Evolutionary conservation across 352 stramenopile species (phyloP).

Genomic region (Globisporangium polare): DNA sequence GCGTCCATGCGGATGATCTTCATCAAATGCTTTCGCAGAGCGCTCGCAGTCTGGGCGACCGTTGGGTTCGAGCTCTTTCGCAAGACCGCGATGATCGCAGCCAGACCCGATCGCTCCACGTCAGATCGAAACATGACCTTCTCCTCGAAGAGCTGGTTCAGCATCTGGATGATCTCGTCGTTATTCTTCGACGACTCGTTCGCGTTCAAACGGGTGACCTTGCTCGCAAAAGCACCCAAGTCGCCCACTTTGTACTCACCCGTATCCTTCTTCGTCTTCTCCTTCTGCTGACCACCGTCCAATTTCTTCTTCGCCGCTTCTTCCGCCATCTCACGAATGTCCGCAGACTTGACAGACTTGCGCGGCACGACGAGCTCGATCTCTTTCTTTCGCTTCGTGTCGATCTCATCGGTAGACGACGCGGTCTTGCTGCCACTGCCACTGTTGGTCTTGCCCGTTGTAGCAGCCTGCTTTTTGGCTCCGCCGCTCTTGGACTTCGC

Average conservation of each 20-base stretch:
- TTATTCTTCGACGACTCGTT: constrained; percentile 79
- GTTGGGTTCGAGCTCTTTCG: constrained; percentile 71
- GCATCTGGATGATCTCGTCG: constrained; percentile 69
- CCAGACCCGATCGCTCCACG: constrained; percentile 62
- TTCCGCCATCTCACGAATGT: constrained; percentile 73
- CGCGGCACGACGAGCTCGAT: constrained; percentile 75
- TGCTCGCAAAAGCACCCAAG: constrained; percentile 45
- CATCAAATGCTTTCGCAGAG: constrained; percentile 78
- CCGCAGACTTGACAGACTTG: constrained; percentile 71
- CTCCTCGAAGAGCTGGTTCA: constrained; percentile 66
- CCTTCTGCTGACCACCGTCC: constrained; percentile 18
- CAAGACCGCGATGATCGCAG: constrained; percentile 57
- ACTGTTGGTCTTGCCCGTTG: constrained; percentile 21
- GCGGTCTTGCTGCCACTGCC: constrained; percentile 20
- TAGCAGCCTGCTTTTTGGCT: constrained; percentile 37
- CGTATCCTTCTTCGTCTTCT: constrained; percentile 60
- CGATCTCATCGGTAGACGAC: constrained; percentile 36
- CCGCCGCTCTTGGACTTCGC: constrained; percentile 18
- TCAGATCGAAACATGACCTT: constrained; percentile 67
- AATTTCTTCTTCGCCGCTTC: constrained; percentile 62
- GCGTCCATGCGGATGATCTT: constrained; percentile 55
- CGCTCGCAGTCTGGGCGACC: constrained; percentile 64
- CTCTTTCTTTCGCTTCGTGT: constrained; percentile 77
- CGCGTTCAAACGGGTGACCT: constrained; percentile 51
- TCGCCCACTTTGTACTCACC: constrained; percentile 64